Evolutionary conservation across 2,329 filamentous ascomycete species (phyloP), one percentile per base, ranked within the genome.

Genomic region (Ophiostoma sp.): DNA sequence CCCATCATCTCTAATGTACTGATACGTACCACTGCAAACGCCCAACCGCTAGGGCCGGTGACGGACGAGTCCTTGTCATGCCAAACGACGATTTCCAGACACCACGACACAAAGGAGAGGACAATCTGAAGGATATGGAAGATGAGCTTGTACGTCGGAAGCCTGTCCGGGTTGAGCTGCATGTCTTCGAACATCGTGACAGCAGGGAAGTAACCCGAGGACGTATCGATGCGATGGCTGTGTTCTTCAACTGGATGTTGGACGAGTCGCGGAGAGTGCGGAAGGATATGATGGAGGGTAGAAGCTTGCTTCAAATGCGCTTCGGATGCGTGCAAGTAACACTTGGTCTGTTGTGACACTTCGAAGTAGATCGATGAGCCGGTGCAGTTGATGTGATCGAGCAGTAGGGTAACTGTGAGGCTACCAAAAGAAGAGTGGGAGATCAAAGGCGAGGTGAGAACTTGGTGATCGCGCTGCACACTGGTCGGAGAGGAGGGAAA

Each of bases 21-120:
- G 18, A 5, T 64, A 78, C 85, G 70, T 81, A 89, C 87, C 77
- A 88, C 81, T 72, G 80, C 86, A 71, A 89, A 89, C 0, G 85
- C 83, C 86, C 87, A 89, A 70, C 83, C 85, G 76, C 84, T 84
- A 71, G 85, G 81, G 45, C 85, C 85, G 68, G 82, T 83, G 71
- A 89, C 81, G 27, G 75, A 76, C 5, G 84, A 78, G 14, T 79
- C 75, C 9, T 81, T 75, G 67, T 79, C 78, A 55, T 79, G 80
- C 74, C 89, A 87, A 63, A 89, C 81, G 38, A 83, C 80, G 73
- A 89, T 87, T 72, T 85, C 84, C 69, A 89, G 78, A 69, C 82
- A 79, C 81, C 85, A 88, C 73, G 82, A 78, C 38, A 87, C 79
- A 64, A 88, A 79, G 63, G 79, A 83, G 38, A 87, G 73, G 64